These are phyloP conservation scores for Aspergillus sp. DNA, from an alignment of 2,329 filamentous ascomycete species.

Conservation along the genomic window DNA sequence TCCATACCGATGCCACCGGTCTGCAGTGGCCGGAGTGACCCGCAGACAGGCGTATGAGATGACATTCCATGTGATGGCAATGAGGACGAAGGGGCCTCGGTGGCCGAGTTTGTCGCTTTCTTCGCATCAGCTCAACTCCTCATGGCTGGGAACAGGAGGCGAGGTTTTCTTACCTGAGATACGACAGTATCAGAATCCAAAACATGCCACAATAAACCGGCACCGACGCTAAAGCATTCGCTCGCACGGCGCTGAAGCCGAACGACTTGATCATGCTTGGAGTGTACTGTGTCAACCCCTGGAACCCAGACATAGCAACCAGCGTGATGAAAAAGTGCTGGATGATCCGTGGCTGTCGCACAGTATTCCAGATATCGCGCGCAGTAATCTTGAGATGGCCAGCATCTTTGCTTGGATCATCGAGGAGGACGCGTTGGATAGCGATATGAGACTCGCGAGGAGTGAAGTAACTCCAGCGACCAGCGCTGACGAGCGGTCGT, in stretches of 20 bases:
- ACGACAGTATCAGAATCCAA: conserved; percentile 27
- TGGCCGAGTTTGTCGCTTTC: conserved; percentile 31
- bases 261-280: conserved; percentile 56
- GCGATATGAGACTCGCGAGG: conserved; percentile 46
- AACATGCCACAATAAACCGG: conserved; percentile 39
- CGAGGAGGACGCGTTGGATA: conserved; percentile 41
- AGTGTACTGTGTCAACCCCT: conserved; percentile 53
- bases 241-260: conserved; percentile 50
- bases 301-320: conserved; percentile 49
- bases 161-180: conserved; percentile 20
- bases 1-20: conserved; percentile 31
- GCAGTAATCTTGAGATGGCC: conserved; percentile 39
- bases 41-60: conserved; percentile 40
- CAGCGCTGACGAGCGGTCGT: conserved; percentile 34
- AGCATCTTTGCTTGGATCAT: conserved; percentile 43
- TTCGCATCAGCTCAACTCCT: conserved; percentile 11
- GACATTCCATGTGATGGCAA: conserved; percentile 39
- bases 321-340: conserved; percentile 53
- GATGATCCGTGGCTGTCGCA: conserved; percentile 54
- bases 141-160: neutral
- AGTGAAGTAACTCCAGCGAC: conserved; percentile 46
- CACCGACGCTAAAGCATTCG: conserved; percentile 58
- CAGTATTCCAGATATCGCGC: conserved; percentile 35
- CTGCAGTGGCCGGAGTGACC: conserved; percentile 21
- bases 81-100: conserved; percentile 36